Evolutionary conservation across 1,284 basidiomycete species (phyloP), one percentile per base, ranked within the genome.

Genomic region (Peniophora sp.): DNA sequence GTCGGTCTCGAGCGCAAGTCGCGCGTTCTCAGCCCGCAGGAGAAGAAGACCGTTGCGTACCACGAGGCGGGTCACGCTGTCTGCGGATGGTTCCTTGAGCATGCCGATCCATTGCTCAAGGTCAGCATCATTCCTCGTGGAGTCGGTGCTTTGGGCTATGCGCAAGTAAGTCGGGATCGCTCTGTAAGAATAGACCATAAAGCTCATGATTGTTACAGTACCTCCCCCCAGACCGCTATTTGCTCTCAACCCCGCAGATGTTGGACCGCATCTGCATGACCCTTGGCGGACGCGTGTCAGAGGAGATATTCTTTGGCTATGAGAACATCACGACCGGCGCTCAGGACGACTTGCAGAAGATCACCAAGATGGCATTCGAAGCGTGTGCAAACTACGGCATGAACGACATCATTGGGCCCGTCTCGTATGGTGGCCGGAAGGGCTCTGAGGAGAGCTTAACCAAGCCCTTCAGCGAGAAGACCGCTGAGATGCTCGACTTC

Each of bases 1-100:
- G 96, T 94, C 51, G 97, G 97, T 48, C 72, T 99, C 57, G 96
- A 99, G 78, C 80, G 92, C 65, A 98, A 98, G 81, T 93, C 87
- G 57, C 78, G 95, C 54, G 89, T 99, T 37, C 74, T 99, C 47
- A 94, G 89, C 60, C 81, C 87, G 37, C 92, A 97, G 59, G 97
- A 99, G 79, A 99, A 99, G 85, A 95, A 86, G 73, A 98, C 92
- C 0, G 96, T 99, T 32, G 97, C 97, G 2, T 98, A 99, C 68
- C 97, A 99, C 67, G 97, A 99, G 75, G 97, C 97, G 32, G 97
- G 96, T 1, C 96, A 99, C 69, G 96, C 97, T 22, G 87, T 99
- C 47, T 96, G 92, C 62, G 96, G 96, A 17, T 99, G 97, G 96
- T 98, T 92, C 78, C 69, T 98, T 58, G 93, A 98, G 71, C 90